Conservation (phyloP, 1,139 yeast species). For the Candida gigantensis region DNA sequence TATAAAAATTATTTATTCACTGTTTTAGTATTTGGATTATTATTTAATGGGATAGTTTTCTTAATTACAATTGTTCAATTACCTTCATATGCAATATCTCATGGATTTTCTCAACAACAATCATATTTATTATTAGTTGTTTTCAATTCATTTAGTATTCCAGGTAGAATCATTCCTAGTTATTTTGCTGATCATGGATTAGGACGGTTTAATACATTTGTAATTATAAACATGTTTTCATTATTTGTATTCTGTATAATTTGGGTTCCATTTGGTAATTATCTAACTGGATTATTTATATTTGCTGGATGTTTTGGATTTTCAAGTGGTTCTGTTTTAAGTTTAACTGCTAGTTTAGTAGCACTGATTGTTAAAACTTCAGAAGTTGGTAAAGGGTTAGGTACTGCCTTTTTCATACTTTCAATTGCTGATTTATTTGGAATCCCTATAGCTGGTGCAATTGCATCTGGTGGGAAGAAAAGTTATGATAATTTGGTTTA, state of each 20-base stretch:
- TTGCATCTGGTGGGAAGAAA: slow-evolving; percentile 21
- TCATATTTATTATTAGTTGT: slow-evolving; percentile 29
- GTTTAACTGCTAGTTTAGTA: slow-evolving; percentile 32
- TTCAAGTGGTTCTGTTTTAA: slow-evolving; percentile 32
- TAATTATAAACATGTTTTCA: slow-evolving; percentile 21
- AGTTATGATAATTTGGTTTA: slow-evolving; percentile 31
- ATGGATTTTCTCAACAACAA: slow-evolving; percentile 22
- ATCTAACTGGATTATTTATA: slow-evolving; percentile 26
- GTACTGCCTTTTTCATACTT: slow-evolving; percentile 35
- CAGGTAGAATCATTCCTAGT: slow-evolving; percentile 33
- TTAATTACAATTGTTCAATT: slow-evolving; percentile 26
- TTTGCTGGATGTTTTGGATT: slow-evolving; percentile 32
- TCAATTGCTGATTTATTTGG: slow-evolving; percentile 37
- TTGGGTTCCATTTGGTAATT: slow-evolving; percentile 32
- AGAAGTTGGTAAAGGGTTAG: slow-evolving; percentile 33
- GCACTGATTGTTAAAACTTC: slow-evolving; percentile 29
- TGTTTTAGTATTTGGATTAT: slow-evolving; percentile 27
- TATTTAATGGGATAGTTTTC: slow-evolving; percentile 35
- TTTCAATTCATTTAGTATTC: slow-evolving; percentile 30
- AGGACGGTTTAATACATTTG: slow-evolving; percentile 32
- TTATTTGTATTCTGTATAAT: slow-evolving; percentile 25
- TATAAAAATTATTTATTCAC: slow-evolving; percentile 28
- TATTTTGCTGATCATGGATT: slow-evolving; percentile 28
- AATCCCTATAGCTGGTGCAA: slow-evolving; percentile 40
- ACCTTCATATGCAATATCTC: slow-evolving; percentile 31